Evolutionary conservation across 345 rosid genomes (phyloP), one percentile per base, ranked within the genome.

Genomic region (Camelina hispida): DNA sequence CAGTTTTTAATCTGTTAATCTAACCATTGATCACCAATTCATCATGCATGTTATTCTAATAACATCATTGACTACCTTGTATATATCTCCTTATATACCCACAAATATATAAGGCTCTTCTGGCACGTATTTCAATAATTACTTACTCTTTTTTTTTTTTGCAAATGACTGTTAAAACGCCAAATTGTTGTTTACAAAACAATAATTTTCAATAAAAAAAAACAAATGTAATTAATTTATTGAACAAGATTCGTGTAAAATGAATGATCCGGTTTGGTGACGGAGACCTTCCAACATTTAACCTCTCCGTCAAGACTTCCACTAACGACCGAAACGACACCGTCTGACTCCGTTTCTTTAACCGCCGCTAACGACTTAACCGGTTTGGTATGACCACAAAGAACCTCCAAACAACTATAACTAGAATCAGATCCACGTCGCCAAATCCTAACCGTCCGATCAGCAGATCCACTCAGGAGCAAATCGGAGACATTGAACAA

Each of bases 371-470:
- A 69, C 54, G 94, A 83, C 87, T 87, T 93, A 75, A 93, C 96
- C 35, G 97, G 94, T 50, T 86, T 86, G 38, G 47, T 20, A 47
- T 91, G 98, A 35, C 98, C 97, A 23, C 83, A 81, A 51, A 93
- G 62, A 18, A 89, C 84, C 20, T 91, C 85, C 85, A 91, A 77
- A 60, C 98, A 91, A 22, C 80, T 68, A 54, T 79, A 94, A 60
- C 76, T 81, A 42, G 83, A 84, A 18, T 85, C 95, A 1, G 12
- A 16, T 25, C 89, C 95, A 4, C 86, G 85, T 34, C 81, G 81
- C 98, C 98, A 94, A 17, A 94, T 80, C 81, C 96, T 85, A 37
- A 88, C 89, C 75, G 95, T 94, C 74, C 83, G 84, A 85, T 94
- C 98, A 6, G 96, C 87, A 0, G 98, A 94, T 43, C 97, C 98